These are phyloP conservation scores for Domatiomyces catenatus DNA, from an alignment of 2,329 filamentous ascomycete species.

Conservation along the genomic window DNA sequence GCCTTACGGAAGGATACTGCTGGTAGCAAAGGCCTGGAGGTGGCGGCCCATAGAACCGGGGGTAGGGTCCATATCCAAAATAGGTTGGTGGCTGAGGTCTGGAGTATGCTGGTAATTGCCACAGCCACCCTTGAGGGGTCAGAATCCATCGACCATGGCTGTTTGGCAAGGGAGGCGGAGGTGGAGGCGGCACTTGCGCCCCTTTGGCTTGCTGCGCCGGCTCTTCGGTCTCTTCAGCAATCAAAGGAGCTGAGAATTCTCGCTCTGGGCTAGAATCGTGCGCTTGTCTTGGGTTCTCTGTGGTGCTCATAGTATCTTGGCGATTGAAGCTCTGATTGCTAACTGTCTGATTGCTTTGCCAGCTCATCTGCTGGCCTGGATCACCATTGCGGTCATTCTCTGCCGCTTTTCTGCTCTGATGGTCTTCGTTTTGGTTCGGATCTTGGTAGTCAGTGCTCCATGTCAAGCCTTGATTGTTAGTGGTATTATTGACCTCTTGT, in stretches of 20 bases:
- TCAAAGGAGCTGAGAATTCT: background rate
- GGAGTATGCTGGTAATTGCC: background rate
- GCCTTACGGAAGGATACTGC: background rate
- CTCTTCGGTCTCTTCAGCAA: background rate
- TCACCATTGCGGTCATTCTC: background rate
- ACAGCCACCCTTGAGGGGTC: background rate
- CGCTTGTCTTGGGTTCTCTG: background rate
- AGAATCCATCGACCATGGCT: background rate
- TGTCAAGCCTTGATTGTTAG: too few species aligned
- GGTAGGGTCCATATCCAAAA: background rate
- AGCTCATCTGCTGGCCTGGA: background rate
- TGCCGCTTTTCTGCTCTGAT: background rate
- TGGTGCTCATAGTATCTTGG: background rate
- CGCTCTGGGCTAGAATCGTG: background rate
- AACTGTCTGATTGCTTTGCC: background rate
- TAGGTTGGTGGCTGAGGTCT: background rate
- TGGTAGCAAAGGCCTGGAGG: background rate
- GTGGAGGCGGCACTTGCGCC: background rate
- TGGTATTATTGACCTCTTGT: too few species aligned
- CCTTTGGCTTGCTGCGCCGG: background rate
- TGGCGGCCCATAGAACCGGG: background rate
- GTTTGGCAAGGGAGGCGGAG: background rate
- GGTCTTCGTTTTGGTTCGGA: slow-evolving; percentile 1
- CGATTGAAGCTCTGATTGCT: background rate
- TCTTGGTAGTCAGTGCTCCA: slow-evolving; percentile 3